phyloP scores from a whole-genome alignment of 2,329 filamentous ascomycete species.

The Emmonsiellopsis sp. region DNA sequence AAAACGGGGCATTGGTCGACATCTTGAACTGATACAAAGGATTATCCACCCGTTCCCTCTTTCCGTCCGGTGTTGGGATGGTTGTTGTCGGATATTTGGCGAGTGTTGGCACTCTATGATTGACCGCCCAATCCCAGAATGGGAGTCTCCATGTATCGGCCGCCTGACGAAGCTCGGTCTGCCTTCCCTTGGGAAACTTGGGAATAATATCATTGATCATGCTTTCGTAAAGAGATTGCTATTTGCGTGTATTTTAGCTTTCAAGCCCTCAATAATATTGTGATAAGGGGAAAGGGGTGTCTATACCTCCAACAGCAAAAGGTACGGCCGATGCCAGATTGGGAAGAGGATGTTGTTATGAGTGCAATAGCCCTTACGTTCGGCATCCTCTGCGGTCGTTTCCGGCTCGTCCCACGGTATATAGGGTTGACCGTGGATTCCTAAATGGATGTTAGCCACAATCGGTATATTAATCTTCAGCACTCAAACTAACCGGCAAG shows the following conservation, averaged over 20 bases:
- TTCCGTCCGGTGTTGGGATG: conserved; percentile 29
- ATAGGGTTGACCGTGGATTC: conserved; percentile 68
- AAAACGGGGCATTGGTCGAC: conserved; percentile 12
- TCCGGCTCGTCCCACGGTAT: conserved; percentile 44
- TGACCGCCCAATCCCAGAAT: conserved; percentile 41
- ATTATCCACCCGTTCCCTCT: conserved; percentile 30
- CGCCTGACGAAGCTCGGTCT: conserved; percentile 33
- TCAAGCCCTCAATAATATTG: neutral
- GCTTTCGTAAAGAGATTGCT: conserved; percentile 31
- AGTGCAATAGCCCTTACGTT: conserved; percentile 50
- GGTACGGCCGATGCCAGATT: conserved; percentile 75
- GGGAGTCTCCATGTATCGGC: conserved; percentile 37
- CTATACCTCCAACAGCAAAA: conserved; percentile 48
- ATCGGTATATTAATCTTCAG: neutral
- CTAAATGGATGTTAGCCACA: conserved; percentile 30
- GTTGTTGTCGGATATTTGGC: conserved; percentile 18
- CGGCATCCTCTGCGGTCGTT: conserved; percentile 40
- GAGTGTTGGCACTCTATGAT: conserved; percentile 18
- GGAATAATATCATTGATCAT: conserved; percentile 25
- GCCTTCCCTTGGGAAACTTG: conserved; percentile 34
- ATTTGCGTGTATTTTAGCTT: neutral
- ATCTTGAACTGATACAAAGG: conserved; percentile 38
- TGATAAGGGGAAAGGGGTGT: conserved; percentile 14
- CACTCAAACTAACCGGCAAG: neutral
- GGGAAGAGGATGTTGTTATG: conserved; percentile 69